These are phyloP conservation scores for Ophiostoma sp. DNA, from an alignment of 2,329 filamentous ascomycete species.

Conservation along the genomic window DNA sequence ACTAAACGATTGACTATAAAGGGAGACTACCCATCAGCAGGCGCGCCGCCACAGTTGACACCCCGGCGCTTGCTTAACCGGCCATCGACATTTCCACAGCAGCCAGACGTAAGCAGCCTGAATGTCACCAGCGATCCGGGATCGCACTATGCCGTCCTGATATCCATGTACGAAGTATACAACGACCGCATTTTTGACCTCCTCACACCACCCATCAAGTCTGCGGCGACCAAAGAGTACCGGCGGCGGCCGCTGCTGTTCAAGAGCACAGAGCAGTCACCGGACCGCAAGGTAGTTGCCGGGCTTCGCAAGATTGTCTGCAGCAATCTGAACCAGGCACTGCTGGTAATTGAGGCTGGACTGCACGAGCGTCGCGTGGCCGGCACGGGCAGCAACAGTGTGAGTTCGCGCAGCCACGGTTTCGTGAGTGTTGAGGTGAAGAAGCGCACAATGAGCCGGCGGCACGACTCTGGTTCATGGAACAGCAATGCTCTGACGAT, in stretches of 20 bases:
- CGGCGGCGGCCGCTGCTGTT: constrained; percentile 79
- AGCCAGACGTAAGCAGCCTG: constrained; percentile 69
- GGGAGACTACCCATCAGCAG: constrained; percentile 40
- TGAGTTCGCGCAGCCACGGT: constrained; percentile 85
- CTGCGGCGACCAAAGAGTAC: constrained; percentile 60
- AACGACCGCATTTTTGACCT: constrained; percentile 97
- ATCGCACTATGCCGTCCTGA: constrained; percentile 77
- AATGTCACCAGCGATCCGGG: constrained; percentile 60
- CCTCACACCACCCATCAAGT: constrained; percentile 59
- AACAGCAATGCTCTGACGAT: constrained; percentile 74
- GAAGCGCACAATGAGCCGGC: constrained; percentile 54
- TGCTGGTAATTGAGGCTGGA: constrained; percentile 85
- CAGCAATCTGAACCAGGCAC: constrained; percentile 71
- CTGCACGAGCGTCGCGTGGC: constrained; percentile 81
- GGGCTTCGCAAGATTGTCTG: constrained; percentile 89
- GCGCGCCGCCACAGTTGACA: constrained; percentile 46
- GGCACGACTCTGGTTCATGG: constrained; percentile 56
- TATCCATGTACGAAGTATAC: constrained; percentile 99
- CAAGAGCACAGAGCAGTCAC: constrained; percentile 82
- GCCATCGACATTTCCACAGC: constrained; percentile 64
- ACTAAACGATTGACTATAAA: constrained; percentile 44
- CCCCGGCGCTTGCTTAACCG: constrained; percentile 61
- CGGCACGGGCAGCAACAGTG: constrained; percentile 88
- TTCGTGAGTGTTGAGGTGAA: constrained; percentile 96
- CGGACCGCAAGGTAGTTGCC: constrained; percentile 89